phyloP scores from a whole-genome alignment of 2,329 filamentous ascomycete species.

The Colletotrichum viniferum region DNA sequence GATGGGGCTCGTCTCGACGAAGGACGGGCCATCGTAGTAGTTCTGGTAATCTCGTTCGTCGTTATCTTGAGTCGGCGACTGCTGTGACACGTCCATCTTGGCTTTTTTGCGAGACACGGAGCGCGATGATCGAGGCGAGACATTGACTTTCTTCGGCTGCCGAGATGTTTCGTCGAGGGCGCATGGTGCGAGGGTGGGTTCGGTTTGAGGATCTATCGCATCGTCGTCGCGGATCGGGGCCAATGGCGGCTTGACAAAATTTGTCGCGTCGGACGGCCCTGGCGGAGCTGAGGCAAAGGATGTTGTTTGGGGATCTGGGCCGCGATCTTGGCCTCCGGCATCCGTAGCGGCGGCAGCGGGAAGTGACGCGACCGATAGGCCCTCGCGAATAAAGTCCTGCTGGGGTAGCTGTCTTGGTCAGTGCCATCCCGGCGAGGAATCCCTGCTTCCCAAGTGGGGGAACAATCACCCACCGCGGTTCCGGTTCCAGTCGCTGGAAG shows the following conservation, averaged over 20 bases:
- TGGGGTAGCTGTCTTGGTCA: slow-evolving; percentile 16
- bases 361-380: not conserved
- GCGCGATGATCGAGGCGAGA: slow-evolving; percentile 17
- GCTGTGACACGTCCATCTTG: slow-evolving; percentile 53
- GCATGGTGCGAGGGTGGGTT: not conserved
- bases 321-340: not conserved
- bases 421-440: slow-evolving; percentile 14
- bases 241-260: not conserved
- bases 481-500: not conserved
- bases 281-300: not conserved
- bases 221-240: not conserved
- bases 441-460: not conserved
- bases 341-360: slow-evolving; percentile 1
- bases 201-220: not conserved
- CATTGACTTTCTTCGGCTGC: not conserved
- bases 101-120: not conserved
- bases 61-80: slow-evolving; percentile 62
- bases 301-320: not conserved
- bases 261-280: not conserved
- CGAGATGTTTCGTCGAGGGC: not conserved
- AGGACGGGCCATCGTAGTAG: slow-evolving; percentile 29
- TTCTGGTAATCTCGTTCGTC: slow-evolving; percentile 57
- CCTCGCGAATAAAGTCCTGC: slow-evolving; percentile 5
- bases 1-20: slow-evolving; percentile 20
- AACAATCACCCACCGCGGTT: not conserved